These are phyloP conservation scores for Dictyophora rubrovolvata DNA, from an alignment of 768 basidiomycete genomes.

Conservation along the genomic window DNA sequence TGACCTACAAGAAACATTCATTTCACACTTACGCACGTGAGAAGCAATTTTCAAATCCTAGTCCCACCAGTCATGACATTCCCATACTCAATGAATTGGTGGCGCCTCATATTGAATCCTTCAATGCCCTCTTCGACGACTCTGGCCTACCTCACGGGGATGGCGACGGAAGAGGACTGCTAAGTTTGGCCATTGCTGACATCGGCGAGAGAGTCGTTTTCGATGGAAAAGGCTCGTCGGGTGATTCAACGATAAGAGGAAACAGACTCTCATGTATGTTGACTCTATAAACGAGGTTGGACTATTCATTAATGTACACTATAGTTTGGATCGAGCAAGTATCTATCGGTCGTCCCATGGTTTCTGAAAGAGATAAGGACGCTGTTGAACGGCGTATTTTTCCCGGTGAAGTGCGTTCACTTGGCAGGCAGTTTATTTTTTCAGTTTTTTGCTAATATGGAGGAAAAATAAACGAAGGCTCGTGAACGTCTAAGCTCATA, in stretches of 20 bases:
- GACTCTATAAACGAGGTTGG: background rate
- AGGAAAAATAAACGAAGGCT: conserved; percentile 41
- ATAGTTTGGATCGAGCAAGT: conserved; percentile 91
- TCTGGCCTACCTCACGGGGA: conserved; percentile 66
- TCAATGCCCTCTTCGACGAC: conserved; percentile 94
- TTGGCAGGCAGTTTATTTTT: background rate
- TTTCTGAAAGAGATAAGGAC: conserved; percentile 70
- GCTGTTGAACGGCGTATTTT: conserved; percentile 71
- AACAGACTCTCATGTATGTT: conserved; percentile 68
- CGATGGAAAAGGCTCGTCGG: conserved; percentile 54
- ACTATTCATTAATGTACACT: conserved; percentile 9
- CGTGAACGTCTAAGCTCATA: conserved; percentile 91
- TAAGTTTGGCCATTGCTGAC: conserved; percentile 71
- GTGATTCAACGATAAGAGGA: conserved; percentile 56
- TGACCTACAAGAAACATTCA: conserved; percentile 8
- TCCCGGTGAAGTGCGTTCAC: conserved; percentile 67
- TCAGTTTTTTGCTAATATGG: background rate
- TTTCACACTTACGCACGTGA: conserved; percentile 82
- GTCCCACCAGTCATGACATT: conserved; percentile 55
- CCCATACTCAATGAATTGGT: conserved; percentile 89
- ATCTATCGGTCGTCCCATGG: conserved; percentile 74
- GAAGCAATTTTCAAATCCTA: conserved; percentile 65
- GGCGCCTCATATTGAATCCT: conserved; percentile 87
- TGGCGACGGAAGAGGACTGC: conserved; percentile 68
- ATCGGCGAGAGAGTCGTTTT: conserved; percentile 90